Conservation (phyloP, 2,329 filamentous ascomycete genomes). For the Verticillium tricorpus region DNA sequence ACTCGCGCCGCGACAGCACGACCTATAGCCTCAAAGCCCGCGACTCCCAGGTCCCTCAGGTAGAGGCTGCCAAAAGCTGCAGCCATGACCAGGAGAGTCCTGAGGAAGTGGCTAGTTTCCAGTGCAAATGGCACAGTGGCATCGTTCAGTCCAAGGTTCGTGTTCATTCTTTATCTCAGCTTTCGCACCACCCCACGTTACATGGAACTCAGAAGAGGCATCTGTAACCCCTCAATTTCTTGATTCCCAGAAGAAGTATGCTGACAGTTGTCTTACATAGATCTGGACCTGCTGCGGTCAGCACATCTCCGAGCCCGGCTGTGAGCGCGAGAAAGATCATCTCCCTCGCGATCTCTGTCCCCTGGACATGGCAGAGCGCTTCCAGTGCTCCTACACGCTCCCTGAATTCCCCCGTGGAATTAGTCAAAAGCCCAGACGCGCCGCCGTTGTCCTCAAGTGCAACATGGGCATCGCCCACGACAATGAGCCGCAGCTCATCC, state of each 20-base stretch:
- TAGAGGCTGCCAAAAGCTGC: not conserved
- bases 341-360: slow-evolving; percentile 14
- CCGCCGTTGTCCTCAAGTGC: slow-evolving; percentile 45
- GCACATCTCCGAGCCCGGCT: slow-evolving; percentile 16
- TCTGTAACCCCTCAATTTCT: no score
- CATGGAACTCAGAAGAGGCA: no score
- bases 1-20: not conserved
- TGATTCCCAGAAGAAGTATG: not conserved
- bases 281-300: slow-evolving; percentile 26
- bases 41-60: not conserved
- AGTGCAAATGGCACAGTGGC: not conserved
- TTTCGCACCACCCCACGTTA: no score
- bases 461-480: slow-evolving; percentile 45
- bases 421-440: not conserved
- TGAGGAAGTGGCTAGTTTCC: not conserved
- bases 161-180: no score
- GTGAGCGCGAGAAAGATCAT: slow-evolving; percentile 20
- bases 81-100: not conserved
- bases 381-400: slow-evolving; percentile 8
- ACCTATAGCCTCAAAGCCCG: not conserved
- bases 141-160: not conserved
- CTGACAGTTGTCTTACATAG: slow-evolving; percentile 7
- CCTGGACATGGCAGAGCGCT: slow-evolving; percentile 17
- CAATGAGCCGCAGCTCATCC: slow-evolving; percentile 47
- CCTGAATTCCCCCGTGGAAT: no score